Evolutionary conservation across 495 filamentous ascomycete species (phyloP), one percentile per base, ranked within the genome.

Genomic region (Patellaria atrata): DNA sequence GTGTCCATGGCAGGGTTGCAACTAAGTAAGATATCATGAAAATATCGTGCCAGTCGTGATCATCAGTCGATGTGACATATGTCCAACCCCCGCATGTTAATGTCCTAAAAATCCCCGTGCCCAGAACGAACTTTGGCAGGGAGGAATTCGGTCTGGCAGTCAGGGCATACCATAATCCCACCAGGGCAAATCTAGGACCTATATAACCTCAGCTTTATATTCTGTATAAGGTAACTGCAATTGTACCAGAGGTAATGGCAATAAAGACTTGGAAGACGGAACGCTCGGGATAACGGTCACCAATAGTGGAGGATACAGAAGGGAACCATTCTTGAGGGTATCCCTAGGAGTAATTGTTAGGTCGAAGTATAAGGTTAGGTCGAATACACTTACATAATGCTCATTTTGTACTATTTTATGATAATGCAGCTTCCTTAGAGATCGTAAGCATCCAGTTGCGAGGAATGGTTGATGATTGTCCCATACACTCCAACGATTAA

Each of bases 281-380:
- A 29, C 91, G 76, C 55, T 99, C 91, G 19, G 91, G 91, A 53
- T 96, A 96, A 21, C 89, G 77, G 48, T 99, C 91, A 41, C 91
- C 91, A 56, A 99, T 99, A n/a, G 91, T 94, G 10, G 91, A 75
- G 19, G 87, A 94, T 17, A 99, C 91, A 15, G 91, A 99, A 24
- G 91, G 91, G 45, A 99, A 96, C 91, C 91, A 99, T 68, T 99
- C 91, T 25, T 93, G 64, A 1, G 91, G 91, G 58, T 94, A 99
- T 49, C 91, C 77, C 67, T 70, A 39, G 16, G 11, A 33, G 25
- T 38, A 45, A 30, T 43, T 38, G 19, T 21, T 15, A 9, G 24
- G 23, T 11, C 14, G 20, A 28, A 22, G 17, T 24, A 19, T 20
- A 25, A 30, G 12, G 10, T 17, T 17, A 32, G 23, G 17, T 13